Evolutionary conservation across 345 rosid genomes (phyloP), one percentile per base, ranked within the genome.

Genomic region (Hypericum perforatum): DNA sequence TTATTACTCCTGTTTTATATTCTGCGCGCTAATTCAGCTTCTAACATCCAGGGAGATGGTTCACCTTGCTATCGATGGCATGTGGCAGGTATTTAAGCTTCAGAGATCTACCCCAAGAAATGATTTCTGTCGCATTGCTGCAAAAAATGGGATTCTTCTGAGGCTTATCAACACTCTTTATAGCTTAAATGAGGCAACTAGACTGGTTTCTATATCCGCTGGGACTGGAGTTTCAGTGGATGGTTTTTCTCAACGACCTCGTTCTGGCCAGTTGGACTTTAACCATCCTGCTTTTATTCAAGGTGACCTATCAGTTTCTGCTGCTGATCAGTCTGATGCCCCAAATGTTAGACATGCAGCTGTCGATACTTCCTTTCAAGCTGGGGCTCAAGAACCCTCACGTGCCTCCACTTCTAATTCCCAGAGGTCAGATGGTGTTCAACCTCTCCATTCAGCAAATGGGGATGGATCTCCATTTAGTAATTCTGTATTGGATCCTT

Each of bases 41-140:
- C 64, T 60, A 59, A 54, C 66, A 57, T 74, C 60, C 86, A 94
- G 99, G 97, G 95, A 94, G 72, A 94, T 89, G 95, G 97, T 89
- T 71, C 99, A 94, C 63, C 83, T 94, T 48, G 99, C 99, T 64
- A 86, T 94, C 62, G 99, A 94, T 58, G 97, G 97, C 78, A 94
- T 86, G 91, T 89, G 97, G 99, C 99, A 89, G 73, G 86, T 94
- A 65, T 89, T 89, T 77, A 88, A 88, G 78, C 97, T 88, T 68
- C 94, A 84, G 63, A 75, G 85, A 61, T 92, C 98, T 48, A 92
- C 86, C 52, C 86, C 97, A 11, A 89, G 81, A 72, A 92, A 92
- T 39, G 97, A 88, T 72, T 92, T 92, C 56, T 92, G 98, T 63
- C 82, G 82, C 32, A 83, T 92, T 48, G 98, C 97, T 65, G 97